Evolutionary conservation across 2,329 filamentous ascomycete genomes (phyloP).

Genomic region (Penicillium sp.): DNA sequence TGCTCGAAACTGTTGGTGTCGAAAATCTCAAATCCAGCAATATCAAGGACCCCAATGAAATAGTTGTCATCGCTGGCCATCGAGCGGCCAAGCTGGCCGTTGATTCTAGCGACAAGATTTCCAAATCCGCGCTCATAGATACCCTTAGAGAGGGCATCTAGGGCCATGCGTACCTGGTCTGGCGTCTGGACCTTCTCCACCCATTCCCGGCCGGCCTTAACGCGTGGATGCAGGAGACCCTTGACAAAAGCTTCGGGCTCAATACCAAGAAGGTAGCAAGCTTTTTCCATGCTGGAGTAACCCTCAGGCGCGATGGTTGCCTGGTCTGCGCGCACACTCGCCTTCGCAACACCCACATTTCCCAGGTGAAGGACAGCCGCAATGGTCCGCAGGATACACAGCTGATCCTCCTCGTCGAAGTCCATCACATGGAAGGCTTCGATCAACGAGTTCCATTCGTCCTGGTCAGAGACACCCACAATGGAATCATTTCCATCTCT

Average conservation of each 20-base stretch:
- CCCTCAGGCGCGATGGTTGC: constrained; percentile 77
- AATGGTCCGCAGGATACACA: constrained; percentile 78
- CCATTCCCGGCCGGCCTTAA: constrained; percentile 96
- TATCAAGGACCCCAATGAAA: constrained; percentile 98
- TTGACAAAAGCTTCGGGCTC: constrained; percentile 81
- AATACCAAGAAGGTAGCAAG: constrained; percentile 83
- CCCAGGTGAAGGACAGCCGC: constrained; percentile 91
- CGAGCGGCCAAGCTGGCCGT: constrained; percentile 82
- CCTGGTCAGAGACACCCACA: constrained; percentile 80
- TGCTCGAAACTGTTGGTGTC: constrained; percentile 98
- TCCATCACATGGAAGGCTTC: constrained; percentile 96
- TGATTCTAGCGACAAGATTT: constrained; percentile 87
- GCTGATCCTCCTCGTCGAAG: constrained; percentile 81
- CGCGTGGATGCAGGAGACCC: constrained; percentile 84
- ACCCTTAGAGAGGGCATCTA: constrained; percentile 92
- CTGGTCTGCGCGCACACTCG: constrained; percentile 87
- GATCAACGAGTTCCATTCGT: constrained; percentile 86
- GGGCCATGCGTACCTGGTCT: constrained; percentile 85
- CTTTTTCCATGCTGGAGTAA: constrained; percentile 70
- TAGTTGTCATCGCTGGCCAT: constrained; percentile 82
- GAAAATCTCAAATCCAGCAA: constrained; percentile 98
- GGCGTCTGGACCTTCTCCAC: constrained; percentile 98
- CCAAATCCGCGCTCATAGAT: constrained; percentile 97
- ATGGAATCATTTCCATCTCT: constrained; percentile 89
- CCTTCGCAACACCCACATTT: constrained; percentile 85